phyloP scores from a whole-genome alignment of 768 basidiomycete genomes.

The Amanita exitialis region DNA sequence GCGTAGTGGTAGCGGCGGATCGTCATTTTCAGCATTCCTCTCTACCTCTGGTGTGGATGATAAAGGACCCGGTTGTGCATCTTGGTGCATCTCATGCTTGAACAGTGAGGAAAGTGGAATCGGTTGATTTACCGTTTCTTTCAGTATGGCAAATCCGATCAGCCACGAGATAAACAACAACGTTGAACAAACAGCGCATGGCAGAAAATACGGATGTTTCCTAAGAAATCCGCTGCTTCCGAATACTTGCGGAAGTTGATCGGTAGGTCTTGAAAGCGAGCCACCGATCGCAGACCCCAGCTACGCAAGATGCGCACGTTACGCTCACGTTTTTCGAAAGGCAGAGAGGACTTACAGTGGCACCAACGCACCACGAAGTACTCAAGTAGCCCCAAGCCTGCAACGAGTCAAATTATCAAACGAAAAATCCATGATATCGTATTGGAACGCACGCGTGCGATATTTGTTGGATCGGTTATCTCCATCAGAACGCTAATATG shows the following conservation, averaged over 20 bases:
- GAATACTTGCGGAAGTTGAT: slow-evolving; percentile 37
- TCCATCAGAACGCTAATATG: slow-evolving; percentile 37
- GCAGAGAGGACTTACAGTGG: slow-evolving; percentile 6
- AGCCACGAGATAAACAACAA: slow-evolving; percentile 36
- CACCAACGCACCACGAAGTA: slow-evolving; percentile 13
- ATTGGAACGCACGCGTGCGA: slow-evolving; percentile 25
- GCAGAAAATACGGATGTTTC: slow-evolving; percentile 44
- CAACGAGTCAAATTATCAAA: not conserved
- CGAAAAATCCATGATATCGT: not conserved
- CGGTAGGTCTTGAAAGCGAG: slow-evolving; percentile 11
- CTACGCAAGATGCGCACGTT: not conserved
- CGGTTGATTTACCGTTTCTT: slow-evolving; percentile 22
- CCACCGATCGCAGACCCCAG: not conserved
- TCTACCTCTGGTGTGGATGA: not conserved
- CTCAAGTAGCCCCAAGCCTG: slow-evolving; percentile 22
- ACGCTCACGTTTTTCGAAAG: not conserved
- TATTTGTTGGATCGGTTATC: slow-evolving; percentile 44
- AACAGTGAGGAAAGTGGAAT: not conserved
- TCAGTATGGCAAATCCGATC: slow-evolving; percentile 32
- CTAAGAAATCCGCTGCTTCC: slow-evolving; percentile 26
- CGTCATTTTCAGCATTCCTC: not conserved
- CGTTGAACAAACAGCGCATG: slow-evolving; percentile 11
- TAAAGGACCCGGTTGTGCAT: not conserved
- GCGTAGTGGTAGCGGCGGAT: not conserved
- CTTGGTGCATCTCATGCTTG: not conserved